Conservation (phyloP, 2,329 filamentous ascomycete species). For the Hymenoscyphus fraxineus region DNA sequence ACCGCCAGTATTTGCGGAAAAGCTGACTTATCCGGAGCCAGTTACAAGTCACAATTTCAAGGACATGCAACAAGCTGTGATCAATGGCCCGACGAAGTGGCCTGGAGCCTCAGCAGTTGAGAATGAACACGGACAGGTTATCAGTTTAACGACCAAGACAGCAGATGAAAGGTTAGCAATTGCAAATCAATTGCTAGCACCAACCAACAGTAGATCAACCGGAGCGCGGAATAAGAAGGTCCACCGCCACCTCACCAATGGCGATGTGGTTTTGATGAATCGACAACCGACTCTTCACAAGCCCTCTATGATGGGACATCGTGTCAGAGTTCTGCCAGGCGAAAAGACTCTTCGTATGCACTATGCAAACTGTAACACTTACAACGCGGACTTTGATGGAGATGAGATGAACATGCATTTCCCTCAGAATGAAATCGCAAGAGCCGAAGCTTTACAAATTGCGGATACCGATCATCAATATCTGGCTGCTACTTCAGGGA, state of each 20-base stretch:
- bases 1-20: conserved; percentile 94
- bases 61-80: conserved; percentile 91
- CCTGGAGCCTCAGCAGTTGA: conserved; percentile 92
- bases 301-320: conserved; percentile 97
- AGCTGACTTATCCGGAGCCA: conserved; percentile 93
- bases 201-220: conserved; percentile 69
- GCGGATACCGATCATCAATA: conserved; percentile 98
- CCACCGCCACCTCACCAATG: conserved; percentile 90
- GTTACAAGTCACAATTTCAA: conserved; percentile 97
- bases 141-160: conserved; percentile 83
- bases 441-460: conserved; percentile 87
- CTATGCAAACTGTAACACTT: conserved; percentile 98
- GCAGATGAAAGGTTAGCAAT: conserved; percentile 82
- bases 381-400: conserved; percentile 98
- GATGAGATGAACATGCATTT: conserved; percentile 99
- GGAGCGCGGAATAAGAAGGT: conserved; percentile 92
- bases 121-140: conserved; percentile 88
- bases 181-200: conserved; percentile 88
- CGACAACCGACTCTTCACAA: conserved; percentile 97
- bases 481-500: conserved; percentile 86
- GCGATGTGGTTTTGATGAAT: conserved; percentile 98
- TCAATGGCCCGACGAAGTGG: conserved; percentile 92
- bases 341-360: conserved; percentile 99
- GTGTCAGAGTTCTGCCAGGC: conserved; percentile 83
- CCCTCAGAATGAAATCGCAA: conserved; percentile 90